phyloP scores from a whole-genome alignment of 2,329 filamentous ascomycete species.

The Aschersonia sp. region DNA sequence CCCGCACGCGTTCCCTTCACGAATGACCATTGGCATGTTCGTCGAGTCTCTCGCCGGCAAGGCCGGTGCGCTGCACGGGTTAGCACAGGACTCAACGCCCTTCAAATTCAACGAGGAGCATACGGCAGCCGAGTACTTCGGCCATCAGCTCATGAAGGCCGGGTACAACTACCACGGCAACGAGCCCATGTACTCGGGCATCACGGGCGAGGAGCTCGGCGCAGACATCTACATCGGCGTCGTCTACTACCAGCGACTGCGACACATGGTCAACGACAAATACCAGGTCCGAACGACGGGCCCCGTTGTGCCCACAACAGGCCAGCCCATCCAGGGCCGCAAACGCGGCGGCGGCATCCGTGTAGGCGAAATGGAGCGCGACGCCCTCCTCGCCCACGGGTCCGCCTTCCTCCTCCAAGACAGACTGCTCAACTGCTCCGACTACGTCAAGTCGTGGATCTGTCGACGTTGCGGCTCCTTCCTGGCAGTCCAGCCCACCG shows the following conservation, averaged over 20 bases:
- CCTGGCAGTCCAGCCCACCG: conserved; percentile 70
- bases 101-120: conserved; percentile 91
- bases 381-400: conserved; percentile 87
- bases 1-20: conserved; percentile 95
- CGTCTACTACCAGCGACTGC: conserved; percentile 93
- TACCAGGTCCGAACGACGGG: conserved; percentile 96
- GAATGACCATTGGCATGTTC: conserved; percentile 99
- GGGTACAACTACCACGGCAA: conserved; percentile 98
- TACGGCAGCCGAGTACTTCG: conserved; percentile 88
- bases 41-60: conserved; percentile 95
- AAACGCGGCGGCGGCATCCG: conserved; percentile 96
- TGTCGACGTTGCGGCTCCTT: conserved; percentile 86
- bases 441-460: conserved; percentile 81
- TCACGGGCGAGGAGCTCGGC: conserved; percentile 85
- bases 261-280: conserved; percentile 99
- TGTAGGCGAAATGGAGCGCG: conserved; percentile 98
- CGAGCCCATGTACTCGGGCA: conserved; percentile 96
- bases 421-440: conserved; percentile 90
- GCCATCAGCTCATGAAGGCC: conserved; percentile 85
- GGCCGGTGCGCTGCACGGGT: conserved; percentile 80
- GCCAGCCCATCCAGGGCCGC: conserved; percentile 92
- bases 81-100: conserved; percentile 92
- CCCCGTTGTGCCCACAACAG: conserved; percentile 77
- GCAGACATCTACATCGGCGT: conserved; percentile 95
- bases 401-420: conserved; percentile 92